A percentile compares a stretch with the other conserved stretches of the same genome.
Evolutionary conservation across 768 basidiomycete species (phyloP).

Genomic region (Hysterangium stoloniferum): DNA sequence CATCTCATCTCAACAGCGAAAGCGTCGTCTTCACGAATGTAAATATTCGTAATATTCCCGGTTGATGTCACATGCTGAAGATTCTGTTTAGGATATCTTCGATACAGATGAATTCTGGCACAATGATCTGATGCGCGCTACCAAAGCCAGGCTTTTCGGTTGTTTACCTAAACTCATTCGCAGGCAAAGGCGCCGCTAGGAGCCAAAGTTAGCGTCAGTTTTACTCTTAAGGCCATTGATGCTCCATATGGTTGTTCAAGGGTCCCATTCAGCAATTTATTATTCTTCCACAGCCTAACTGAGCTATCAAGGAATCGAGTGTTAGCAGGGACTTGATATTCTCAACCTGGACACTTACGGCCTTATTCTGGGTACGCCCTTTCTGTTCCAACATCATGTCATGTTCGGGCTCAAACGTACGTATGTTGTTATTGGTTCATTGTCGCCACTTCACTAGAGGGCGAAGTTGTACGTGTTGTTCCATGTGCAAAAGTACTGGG

Average conservation of each 20-base stretch:
- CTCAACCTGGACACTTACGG: constrained; percentile 31
- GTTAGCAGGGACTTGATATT: constrained; percentile 20
- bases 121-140: constrained; percentile 43
- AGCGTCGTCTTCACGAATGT: constrained; percentile 1
- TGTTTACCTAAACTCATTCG: constrained; percentile 35
- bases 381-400: constrained; percentile 24
- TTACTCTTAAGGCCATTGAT: constrained; percentile 6
- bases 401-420: too few species aligned
- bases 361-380: constrained; percentile 29
- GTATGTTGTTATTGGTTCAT: too few species aligned
- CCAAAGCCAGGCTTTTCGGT: constrained; percentile 45
- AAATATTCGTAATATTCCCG: constrained; percentile 2
- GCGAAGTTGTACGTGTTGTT: too few species aligned
- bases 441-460: too few species aligned
- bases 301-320: constrained; percentile 8
- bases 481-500: too few species aligned
- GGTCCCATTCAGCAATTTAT: constrained; percentile 10
- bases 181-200: constrained; percentile 5
- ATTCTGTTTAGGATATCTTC: constrained; percentile 38
- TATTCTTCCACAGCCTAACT: background rate
- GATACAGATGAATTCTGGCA: constrained; percentile 45
- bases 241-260: constrained; percentile 12
- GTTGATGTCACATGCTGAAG: background rate
- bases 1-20: too few species aligned
- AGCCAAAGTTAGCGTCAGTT: background rate